Evolutionary conservation across 768 basidiomycete species (phyloP).

Genomic region (Mycena venus): DNA sequence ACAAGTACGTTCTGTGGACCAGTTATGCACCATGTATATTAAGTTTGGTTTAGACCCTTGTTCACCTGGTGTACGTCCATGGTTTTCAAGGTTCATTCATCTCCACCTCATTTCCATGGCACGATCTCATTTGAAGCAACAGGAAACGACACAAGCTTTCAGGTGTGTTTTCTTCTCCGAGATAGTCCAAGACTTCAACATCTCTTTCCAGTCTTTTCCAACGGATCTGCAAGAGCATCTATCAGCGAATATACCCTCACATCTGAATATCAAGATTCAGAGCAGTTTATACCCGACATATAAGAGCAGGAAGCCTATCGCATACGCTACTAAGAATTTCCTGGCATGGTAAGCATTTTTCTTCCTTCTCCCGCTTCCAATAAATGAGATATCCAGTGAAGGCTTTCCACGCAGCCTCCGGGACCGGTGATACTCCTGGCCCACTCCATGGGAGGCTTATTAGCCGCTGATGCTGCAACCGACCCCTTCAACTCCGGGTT

Average conservation of each 20-base stretch:
- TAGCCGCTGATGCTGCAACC: slow-evolving; percentile 69
- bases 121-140: slow-evolving; percentile 1
- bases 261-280: slow-evolving; percentile 54
- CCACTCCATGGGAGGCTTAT: slow-evolving; percentile 74
- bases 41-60: slow-evolving; percentile 32
- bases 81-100: slow-evolving; percentile 66
- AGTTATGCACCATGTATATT: background rate
- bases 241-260: slow-evolving; percentile 47
- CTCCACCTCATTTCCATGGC: background rate
- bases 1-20: background rate
- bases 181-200: slow-evolving; percentile 5
- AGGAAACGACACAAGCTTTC: slow-evolving; percentile 73
- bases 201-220: slow-evolving; percentile 62
- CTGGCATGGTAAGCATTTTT: slow-evolving; percentile 61
- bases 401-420: slow-evolving; percentile 67
- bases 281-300: slow-evolving; percentile 72
- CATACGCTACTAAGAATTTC: slow-evolving; percentile 64
- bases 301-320: slow-evolving; percentile 68
- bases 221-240: slow-evolving; percentile 64
- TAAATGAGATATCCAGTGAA: slow-evolving; percentile 37
- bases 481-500: slow-evolving; percentile 50
- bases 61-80: slow-evolving; percentile 71
- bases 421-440: slow-evolving; percentile 69
- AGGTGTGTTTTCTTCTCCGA: slow-evolving; percentile 48
- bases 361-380: background rate